Conservation (phyloP, 306 rosid genomes). For the Glycine tomentella region DNA sequence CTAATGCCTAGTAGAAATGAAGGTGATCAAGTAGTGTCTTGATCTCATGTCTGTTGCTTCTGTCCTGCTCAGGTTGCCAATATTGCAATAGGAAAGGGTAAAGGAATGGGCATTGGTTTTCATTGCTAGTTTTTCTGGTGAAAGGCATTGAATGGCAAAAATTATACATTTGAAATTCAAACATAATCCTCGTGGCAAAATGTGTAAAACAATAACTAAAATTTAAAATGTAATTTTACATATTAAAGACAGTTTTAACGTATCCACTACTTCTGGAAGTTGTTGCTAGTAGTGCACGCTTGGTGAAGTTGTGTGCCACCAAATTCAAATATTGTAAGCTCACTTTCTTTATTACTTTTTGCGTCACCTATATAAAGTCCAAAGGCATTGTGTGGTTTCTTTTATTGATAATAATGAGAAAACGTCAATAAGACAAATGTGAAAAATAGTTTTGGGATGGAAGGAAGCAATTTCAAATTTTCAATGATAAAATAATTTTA, state of each 20-base stretch:
- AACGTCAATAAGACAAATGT: no score
- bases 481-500: background rate
- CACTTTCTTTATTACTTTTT: background rate
- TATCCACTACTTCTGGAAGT: background rate
- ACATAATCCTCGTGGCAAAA: conserved; percentile 11
- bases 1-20: conserved; percentile 4
- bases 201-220: background rate
- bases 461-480: background rate
- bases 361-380: background rate
- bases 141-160: conserved; percentile 19
- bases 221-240: background rate
- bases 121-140: conserved; percentile 22
- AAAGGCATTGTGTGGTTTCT: background rate
- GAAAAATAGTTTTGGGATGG: background rate
- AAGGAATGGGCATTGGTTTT: background rate
- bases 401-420: no score
- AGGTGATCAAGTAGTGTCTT: background rate
- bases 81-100: background rate
- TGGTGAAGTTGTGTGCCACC: background rate
- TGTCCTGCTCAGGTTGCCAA: conserved; percentile 28
- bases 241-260: background rate
- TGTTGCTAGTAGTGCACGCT: background rate
- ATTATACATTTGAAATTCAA: background rate
- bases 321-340: background rate
- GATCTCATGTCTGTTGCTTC: background rate